Percentiles rank a stretch among this genome's conserved stretches.
Evolutionary conservation across 441 rosid genomes (phyloP).

Genomic region (California macrophylla): DNA sequence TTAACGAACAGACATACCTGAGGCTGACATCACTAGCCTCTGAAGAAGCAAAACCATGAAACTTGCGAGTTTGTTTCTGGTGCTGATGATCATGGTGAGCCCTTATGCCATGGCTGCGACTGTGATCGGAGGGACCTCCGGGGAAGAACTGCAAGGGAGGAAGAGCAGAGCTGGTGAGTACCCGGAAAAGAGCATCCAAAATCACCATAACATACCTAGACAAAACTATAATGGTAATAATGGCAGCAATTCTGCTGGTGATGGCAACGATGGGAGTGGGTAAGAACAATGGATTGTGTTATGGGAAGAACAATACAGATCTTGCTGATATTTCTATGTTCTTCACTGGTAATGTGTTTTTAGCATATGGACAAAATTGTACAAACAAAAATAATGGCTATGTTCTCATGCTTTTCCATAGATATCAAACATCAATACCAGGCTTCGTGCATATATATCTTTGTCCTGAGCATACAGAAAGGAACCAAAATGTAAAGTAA

Average conservation of each 20-base stretch:
- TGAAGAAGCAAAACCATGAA: constrained; percentile 17
- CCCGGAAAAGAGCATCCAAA: constrained; percentile 22
- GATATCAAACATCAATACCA: too few species aligned
- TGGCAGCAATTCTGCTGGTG: constrained; percentile 11
- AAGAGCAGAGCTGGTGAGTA: constrained; percentile 4
- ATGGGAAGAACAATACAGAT: not conserved
- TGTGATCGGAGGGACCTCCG: constrained; percentile 16
- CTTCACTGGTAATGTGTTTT: too few species aligned
- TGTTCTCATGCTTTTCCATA: too few species aligned
- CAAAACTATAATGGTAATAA: constrained; percentile 19
- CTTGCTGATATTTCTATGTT: too few species aligned
- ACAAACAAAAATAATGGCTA: too few species aligned
- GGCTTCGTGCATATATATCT: too few species aligned
- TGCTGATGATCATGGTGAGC: constrained; percentile 23
- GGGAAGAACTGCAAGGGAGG: constrained; percentile 9
- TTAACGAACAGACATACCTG: too few species aligned
- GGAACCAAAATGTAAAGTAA: too few species aligned
- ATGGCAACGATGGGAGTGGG: constrained; percentile 17
- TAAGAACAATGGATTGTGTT: not conserved
- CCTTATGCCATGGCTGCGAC: constrained; percentile 15
- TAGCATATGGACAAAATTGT: too few species aligned
- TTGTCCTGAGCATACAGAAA: too few species aligned
- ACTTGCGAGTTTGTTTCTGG: constrained; percentile 12
- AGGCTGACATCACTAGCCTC: not conserved
- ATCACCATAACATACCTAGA: constrained; percentile 41